phyloP scores from a whole-genome alignment of 768 basidiomycete species.

The Naganishia friedmannii region DNA sequence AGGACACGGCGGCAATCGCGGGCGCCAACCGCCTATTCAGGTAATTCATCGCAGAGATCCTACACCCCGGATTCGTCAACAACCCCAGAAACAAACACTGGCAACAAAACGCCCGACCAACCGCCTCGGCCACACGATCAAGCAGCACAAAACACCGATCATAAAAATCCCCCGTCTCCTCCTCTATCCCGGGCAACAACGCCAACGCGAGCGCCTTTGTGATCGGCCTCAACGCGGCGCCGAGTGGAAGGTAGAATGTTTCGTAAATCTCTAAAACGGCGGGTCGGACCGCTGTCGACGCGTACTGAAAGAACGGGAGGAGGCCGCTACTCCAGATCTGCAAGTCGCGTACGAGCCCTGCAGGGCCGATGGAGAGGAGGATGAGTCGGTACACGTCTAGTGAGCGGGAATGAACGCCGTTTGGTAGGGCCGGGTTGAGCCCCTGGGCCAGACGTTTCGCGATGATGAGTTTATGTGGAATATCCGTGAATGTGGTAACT shows the following conservation, averaged over 20 bases:
- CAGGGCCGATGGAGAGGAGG: conserved; percentile 84
- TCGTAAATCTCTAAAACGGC: conserved; percentile 87
- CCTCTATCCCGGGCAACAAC: conserved; percentile 89
- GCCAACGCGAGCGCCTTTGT: conserved; percentile 94
- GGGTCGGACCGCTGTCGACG: conserved; percentile 96
- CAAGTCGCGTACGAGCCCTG: conserved; percentile 76
- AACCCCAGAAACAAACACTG: conserved; percentile 93
- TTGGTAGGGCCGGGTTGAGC: conserved; percentile 92
- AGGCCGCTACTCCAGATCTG: conserved; percentile 91
- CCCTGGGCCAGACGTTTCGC: conserved; percentile 94
- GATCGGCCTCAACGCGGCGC: conserved; percentile 70
- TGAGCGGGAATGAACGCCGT: conserved; percentile 93
- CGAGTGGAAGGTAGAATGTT: conserved; percentile 82
- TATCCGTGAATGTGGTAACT: conserved; percentile 91
- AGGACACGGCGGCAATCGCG: background rate
- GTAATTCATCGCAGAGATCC: conserved; percentile 83
- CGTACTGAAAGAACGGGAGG: conserved; percentile 98
- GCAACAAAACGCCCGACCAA: conserved; percentile 84
- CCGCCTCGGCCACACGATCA: conserved; percentile 75
- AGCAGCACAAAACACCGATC: conserved; percentile 81
- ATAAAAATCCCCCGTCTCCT: conserved; percentile 96
- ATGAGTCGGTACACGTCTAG: conserved; percentile 93
- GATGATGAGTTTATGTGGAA: conserved; percentile 88
- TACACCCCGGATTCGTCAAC: conserved; percentile 78
- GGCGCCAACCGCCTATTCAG: conserved; percentile 72